A percentile compares a stretch with the other conserved stretches of the same genome.
phyloP scores from a whole-genome alignment of 2,329 filamentous ascomycete genomes.

The Penicillium italicum region DNA sequence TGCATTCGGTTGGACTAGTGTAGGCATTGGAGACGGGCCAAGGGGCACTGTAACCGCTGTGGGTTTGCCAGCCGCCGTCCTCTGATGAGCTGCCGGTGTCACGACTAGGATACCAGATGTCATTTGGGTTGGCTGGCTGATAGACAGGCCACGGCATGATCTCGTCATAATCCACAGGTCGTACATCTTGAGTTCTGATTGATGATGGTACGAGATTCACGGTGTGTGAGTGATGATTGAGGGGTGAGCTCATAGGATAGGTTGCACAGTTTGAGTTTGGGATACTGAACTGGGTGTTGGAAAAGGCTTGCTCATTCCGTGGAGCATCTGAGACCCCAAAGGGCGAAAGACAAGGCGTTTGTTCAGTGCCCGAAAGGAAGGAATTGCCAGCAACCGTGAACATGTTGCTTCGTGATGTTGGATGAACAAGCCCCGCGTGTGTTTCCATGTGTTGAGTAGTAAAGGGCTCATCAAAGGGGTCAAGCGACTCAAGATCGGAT shows the following conservation, averaged over 20 bases:
- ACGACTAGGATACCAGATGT: not conserved
- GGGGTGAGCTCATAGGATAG: not conserved
- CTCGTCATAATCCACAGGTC: not conserved
- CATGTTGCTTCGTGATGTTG: constrained; percentile 6
- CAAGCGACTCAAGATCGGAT: not conserved
- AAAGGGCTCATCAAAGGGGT: not conserved
- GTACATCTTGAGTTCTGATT: not conserved
- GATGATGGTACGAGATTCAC: not conserved
- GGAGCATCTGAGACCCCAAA: not conserved
- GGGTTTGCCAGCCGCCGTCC: not conserved
- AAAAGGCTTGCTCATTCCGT: not conserved
- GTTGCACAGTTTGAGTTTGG: not conserved
- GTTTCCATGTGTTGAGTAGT: not conserved
- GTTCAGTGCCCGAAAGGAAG: constrained; percentile 8
- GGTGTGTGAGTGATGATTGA: not conserved
- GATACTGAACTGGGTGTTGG: not conserved
- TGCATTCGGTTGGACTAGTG: not conserved
- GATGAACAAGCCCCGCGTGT: constrained; percentile 8
- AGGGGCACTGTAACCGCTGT: not conserved
- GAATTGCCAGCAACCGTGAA: constrained; percentile 6
- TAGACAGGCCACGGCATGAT: not conserved
- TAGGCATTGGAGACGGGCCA: not conserved
- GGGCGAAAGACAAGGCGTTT: constrained; percentile 9
- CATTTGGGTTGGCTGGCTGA: not conserved
- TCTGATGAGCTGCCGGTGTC: not conserved